phyloP scores from a whole-genome alignment of 768 basidiomycete genomes.

The Kondoa subrosea region DNA sequence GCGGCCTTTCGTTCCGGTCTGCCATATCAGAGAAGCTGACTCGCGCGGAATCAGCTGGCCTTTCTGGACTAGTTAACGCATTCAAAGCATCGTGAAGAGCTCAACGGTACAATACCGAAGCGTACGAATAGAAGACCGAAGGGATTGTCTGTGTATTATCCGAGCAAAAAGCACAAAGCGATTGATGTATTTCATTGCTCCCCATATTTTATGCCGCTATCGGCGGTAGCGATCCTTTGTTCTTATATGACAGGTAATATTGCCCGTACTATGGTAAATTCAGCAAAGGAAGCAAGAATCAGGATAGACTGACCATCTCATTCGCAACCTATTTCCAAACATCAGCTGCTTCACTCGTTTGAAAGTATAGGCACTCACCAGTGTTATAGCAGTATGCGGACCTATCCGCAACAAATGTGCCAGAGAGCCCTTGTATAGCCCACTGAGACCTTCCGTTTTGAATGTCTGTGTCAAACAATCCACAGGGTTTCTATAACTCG shows the following conservation, averaged over 20 bases:
- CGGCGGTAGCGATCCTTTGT: background rate
- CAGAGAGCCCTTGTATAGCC: slow-evolving; percentile 96
- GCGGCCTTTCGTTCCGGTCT: background rate
- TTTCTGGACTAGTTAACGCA: background rate
- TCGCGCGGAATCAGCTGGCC: background rate
- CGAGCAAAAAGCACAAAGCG: too few species aligned
- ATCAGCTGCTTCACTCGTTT: background rate
- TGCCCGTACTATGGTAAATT: background rate
- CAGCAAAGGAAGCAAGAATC: background rate
- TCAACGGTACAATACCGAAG: too few species aligned
- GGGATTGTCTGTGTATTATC: too few species aligned
- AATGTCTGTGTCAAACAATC: slow-evolving; percentile 96
- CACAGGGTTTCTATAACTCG: slow-evolving; percentile 75
- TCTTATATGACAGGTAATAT: background rate
- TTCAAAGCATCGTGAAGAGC: background rate
- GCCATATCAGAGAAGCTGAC: background rate
- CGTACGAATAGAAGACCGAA: too few species aligned
- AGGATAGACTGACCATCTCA: background rate
- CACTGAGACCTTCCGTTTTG: slow-evolving; percentile 67
- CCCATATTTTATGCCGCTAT: background rate
- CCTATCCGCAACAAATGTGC: slow-evolving; percentile 50
- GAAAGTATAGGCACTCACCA: background rate
- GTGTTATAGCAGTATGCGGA: slow-evolving; percentile 21
- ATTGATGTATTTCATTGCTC: too few species aligned
- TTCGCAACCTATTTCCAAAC: background rate